Evolutionary conservation across 2,329 filamentous ascomycete genomes (phyloP), one percentile per base, ranked within the genome.

Genomic region (Penicillium sp.): DNA sequence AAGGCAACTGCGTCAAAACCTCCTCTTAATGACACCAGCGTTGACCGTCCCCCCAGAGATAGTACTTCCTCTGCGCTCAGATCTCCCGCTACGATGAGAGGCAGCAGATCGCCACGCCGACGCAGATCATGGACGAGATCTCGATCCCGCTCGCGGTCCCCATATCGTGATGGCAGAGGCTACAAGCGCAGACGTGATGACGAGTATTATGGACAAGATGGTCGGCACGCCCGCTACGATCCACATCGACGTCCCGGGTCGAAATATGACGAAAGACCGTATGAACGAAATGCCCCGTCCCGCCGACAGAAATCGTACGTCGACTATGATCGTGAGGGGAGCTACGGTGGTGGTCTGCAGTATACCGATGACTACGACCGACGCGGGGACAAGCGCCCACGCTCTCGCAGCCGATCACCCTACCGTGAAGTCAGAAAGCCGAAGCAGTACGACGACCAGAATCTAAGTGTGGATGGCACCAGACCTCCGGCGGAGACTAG

Each of bases 1-100:
- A 95, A 95, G 91, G 91, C 91, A 95, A 90, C 89, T 91, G 89
- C 78, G 79, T 82, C 89, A 88, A 86, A 88, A 84, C 82, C 84
- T 83, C 84, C 84, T 78, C 80, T 85, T 84, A 86, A 88, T 85
- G 85, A 87, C 89, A 88, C 82, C 86, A 87, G 85, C 86, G 88
- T 96, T 96, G 90, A 96, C 91, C 90, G 89, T 86, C 87, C 83
- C 84, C 85, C 89, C 90, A 96, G 92, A 93, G 84, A 79, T 80
- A 86, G 84, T 82, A 70, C 70, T 69, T 71, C 77, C 69, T 71
- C 73, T 64, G 72, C 72, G 57, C 65, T 78, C 76, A 85, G 82
- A 82, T 76, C 74, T 66, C 69, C 75, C 60, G 73, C 79, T 69
- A 84, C 85, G 72, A 75, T 79, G 72, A 71, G 66, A 66, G 69